Conservation (phyloP, 768 basidiomycete genomes). For the Tricholoma sp. region DNA sequence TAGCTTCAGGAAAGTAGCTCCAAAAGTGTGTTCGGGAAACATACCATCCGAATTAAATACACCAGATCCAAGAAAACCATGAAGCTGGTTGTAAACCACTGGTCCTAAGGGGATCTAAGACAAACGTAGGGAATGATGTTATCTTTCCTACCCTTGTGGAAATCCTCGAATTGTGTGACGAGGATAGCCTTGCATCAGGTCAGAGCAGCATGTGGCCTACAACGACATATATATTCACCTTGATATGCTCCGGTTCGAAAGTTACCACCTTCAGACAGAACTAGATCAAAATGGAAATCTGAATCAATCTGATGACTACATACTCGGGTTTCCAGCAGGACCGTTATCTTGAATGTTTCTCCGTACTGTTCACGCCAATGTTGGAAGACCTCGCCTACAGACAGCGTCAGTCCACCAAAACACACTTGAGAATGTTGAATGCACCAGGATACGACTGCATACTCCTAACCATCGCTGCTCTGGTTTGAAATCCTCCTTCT, state of each 20-base stretch:
- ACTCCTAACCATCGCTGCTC: slow-evolving; percentile 15
- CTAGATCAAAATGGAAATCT: neutral
- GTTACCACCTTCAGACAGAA: slow-evolving; percentile 32
- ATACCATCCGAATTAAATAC: slow-evolving; percentile 58
- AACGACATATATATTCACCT: slow-evolving; percentile 18
- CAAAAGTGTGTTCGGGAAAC: slow-evolving; percentile 10
- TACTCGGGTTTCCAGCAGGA: slow-evolving; percentile 22
- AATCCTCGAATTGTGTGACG: slow-evolving; percentile 43
- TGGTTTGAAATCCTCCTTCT: slow-evolving; percentile 17
- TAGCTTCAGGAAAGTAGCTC: neutral
- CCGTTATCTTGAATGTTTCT: slow-evolving; percentile 19
- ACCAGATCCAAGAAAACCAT: slow-evolving; percentile 45
- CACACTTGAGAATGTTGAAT: slow-evolving; percentile 2
- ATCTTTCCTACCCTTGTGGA: slow-evolving; percentile 33
- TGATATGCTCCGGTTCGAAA: slow-evolving; percentile 42
- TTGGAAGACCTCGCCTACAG: neutral
- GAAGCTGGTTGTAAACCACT: slow-evolving; percentile 19
- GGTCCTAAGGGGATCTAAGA: slow-evolving; percentile 15
- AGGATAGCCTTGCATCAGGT: slow-evolving; percentile 27
- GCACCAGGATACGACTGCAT: slow-evolving; percentile 28
- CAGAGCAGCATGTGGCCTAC: neutral
- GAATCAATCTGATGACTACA: slow-evolving; percentile 16
- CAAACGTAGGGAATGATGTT: neutral
- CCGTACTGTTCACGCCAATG: slow-evolving; percentile 17
- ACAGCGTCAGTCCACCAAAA: neutral